These are phyloP conservation scores for Gymnopus androsaceus DNA, from an alignment of 1,284 basidiomycete genomes.

Conservation along the genomic window DNA sequence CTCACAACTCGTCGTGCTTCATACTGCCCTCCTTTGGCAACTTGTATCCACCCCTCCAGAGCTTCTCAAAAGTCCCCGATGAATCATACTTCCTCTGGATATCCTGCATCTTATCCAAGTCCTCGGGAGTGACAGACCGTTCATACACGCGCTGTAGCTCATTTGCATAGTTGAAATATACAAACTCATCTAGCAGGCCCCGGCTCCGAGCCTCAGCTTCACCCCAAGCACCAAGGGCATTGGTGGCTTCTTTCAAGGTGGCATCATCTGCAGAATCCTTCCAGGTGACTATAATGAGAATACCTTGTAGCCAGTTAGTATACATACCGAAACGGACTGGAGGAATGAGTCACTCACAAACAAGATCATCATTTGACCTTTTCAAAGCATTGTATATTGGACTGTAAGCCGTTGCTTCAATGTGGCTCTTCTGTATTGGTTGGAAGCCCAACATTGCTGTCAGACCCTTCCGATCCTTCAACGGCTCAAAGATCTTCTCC, in stretches of 20 bases:
- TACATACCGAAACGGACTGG: neutral
- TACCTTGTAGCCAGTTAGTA: neutral
- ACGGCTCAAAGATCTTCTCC: too few species aligned
- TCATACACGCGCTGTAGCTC: slow-evolving; percentile 6
- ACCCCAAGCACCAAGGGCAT: neutral
- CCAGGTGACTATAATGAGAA: neutral
- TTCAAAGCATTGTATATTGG: too few species aligned
- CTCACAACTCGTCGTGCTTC: too few species aligned
- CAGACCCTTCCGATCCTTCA: too few species aligned
- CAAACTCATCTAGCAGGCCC: slow-evolving; percentile 8
- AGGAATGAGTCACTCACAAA: neutral
- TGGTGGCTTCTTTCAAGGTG: neutral
- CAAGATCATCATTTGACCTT: neutral
- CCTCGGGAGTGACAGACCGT: neutral
- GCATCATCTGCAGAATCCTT: slow-evolving; percentile 1
- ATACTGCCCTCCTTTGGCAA: too few species aligned
- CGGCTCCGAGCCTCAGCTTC: neutral
- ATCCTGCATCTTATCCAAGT: neutral
- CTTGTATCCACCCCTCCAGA: slow-evolving; percentile 16
- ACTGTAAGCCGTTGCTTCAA: too few species aligned
- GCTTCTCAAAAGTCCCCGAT: neutral
- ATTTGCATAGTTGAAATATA: slow-evolving; percentile 15
- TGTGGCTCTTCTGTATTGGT: too few species aligned
- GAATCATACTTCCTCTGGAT: slow-evolving; percentile 9
- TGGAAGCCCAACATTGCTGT: too few species aligned